These are phyloP conservation scores for Pochonia chlamydosporia DNA, from an alignment of 2,329 filamentous ascomycete genomes.

Conservation along the genomic window DNA sequence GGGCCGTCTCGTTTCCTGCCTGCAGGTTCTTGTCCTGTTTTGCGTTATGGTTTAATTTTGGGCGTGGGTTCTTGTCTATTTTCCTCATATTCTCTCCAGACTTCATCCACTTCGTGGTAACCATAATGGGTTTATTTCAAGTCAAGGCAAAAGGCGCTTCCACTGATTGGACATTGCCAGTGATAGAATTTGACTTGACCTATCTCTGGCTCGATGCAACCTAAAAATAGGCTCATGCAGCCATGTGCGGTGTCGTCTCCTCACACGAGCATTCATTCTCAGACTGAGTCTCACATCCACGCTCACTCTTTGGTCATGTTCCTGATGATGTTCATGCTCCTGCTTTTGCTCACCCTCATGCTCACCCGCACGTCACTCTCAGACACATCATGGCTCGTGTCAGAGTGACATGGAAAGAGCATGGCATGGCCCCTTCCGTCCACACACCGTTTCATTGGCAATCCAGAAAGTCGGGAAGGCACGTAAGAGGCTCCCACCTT, in stretches of 20 bases:
- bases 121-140: no score
- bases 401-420: not conserved
- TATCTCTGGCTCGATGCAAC: no score
- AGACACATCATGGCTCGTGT: no score
- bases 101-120: no score
- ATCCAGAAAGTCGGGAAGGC: slow-evolving; percentile 4
- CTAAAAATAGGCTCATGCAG: not conserved
- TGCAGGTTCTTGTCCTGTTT: not conserved
- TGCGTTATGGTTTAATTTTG: not conserved
- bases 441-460: not conserved
- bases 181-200: no score
- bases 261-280: not conserved
- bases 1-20: not conserved
- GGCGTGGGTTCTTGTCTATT: no score
- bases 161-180: no score
- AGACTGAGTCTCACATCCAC: not conserved
- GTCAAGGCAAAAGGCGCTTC: no score
- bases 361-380: not conserved
- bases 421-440: not conserved
- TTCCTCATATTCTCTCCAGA: no score
- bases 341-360: no score
- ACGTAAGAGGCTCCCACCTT: slow-evolving; percentile 1
- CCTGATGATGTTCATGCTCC: no score
- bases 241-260: not conserved
- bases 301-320: no score